These are phyloP conservation scores for Ascosphaera acerosa DNA, from an alignment of 2,329 filamentous ascomycete genomes.

Conservation along the genomic window DNA sequence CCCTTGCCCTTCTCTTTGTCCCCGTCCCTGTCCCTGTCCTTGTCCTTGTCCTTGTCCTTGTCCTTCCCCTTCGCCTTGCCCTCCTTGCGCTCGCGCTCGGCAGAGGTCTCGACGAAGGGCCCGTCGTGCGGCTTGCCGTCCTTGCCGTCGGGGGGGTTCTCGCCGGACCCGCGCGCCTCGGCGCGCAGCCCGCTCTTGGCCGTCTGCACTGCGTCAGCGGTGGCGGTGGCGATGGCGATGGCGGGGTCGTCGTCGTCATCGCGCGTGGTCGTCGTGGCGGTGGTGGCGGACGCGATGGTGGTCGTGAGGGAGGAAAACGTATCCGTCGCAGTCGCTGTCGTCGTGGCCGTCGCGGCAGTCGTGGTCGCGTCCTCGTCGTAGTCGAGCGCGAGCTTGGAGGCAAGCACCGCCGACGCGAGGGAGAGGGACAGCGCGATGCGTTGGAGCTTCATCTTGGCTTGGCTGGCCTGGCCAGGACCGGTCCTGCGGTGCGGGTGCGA, in stretches of 20 bases:
- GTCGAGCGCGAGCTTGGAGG: too few species aligned
- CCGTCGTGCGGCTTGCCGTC: conserved; percentile 87
- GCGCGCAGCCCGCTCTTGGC: neutral
- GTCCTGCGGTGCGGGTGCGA: too few species aligned
- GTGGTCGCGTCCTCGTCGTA: too few species aligned
- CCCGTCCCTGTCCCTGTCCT: too few species aligned
- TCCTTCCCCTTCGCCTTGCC: conserved; percentile 12
- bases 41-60: conserved; percentile 8
- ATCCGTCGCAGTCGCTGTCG: too few species aligned
- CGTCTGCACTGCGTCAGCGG: neutral
- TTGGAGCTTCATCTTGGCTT: too few species aligned
- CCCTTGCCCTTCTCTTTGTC: conserved; percentile 11
- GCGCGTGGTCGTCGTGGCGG: neutral
- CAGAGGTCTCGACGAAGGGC: conserved; percentile 33
- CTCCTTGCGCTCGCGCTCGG: conserved; percentile 23
- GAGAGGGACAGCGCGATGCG: too few species aligned
- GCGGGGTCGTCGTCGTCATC: neutral
- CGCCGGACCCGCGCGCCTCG: conserved; percentile 11
- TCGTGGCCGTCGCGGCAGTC: too few species aligned
- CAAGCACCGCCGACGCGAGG: too few species aligned
- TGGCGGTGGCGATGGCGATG: neutral
- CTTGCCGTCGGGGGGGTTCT: conserved; percentile 73
- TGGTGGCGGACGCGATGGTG: conserved; percentile 3
- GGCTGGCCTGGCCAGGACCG: too few species aligned
- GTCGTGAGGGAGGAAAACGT: conserved; percentile 1